Percentiles rank a stretch among this genome's conserved stretches.
phyloP scores from a whole-genome alignment of 73 alveolate species.

The Stentor roeselii region DNA sequence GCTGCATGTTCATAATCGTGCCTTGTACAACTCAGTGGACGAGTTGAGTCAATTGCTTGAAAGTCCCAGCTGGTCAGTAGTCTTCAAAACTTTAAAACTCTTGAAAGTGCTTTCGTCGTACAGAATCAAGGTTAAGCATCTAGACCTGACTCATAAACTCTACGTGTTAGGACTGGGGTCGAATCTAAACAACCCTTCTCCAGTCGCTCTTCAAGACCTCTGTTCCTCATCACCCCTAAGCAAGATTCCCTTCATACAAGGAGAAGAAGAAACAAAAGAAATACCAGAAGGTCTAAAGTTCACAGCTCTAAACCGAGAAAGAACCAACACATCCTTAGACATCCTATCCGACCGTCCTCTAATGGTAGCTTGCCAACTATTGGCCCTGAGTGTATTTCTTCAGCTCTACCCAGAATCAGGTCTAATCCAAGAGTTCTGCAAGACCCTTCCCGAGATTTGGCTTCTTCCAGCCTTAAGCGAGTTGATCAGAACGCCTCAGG shows the following conservation, averaged over 20 bases:
- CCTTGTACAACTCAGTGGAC: slow-evolving; percentile 26
- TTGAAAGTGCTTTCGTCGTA: background rate
- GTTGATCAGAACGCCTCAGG: slow-evolving; percentile 17
- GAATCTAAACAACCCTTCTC: slow-evolving; percentile 22
- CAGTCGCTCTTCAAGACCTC: slow-evolving; percentile 1
- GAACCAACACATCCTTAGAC: background rate
- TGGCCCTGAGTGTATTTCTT: slow-evolving; percentile 23
- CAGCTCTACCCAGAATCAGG: slow-evolving; percentile 16
- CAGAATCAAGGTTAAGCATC: background rate
- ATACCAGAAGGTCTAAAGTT: slow-evolving; percentile 18
- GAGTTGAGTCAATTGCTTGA: background rate
- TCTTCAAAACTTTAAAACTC: background rate
- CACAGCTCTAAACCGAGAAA: background rate
- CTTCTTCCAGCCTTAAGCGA: background rate
- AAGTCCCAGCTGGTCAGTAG: slow-evolving; percentile 18
- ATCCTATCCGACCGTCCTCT: background rate
- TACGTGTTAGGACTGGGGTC: slow-evolving; percentile 26
- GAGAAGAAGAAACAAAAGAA: slow-evolving; percentile 10
- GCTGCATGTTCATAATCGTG: background rate
- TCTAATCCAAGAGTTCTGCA: background rate
- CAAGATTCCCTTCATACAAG: background rate
- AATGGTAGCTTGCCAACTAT: slow-evolving; percentile 16
- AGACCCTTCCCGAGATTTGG: slow-evolving; percentile 25
- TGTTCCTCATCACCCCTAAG: background rate
- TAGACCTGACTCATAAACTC: slow-evolving; percentile 23